Base-by-base conservation (phyloP, 2,329 filamentous ascomycete genomes). In the Phyllachora maydis region DNA sequence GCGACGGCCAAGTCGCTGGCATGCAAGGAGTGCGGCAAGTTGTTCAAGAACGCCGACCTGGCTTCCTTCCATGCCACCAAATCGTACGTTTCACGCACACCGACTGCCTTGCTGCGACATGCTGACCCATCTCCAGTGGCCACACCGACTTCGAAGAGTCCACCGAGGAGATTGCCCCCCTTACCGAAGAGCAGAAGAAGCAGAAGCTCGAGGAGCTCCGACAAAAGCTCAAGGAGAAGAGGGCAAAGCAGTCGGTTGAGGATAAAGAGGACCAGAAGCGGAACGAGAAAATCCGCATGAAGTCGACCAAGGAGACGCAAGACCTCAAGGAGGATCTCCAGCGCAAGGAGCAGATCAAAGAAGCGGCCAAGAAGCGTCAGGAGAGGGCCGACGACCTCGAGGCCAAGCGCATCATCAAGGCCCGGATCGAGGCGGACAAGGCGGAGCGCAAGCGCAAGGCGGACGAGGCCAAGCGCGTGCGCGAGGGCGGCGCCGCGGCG, bases 1-100 rank as follows among this genome's bases (percentile, higher is more conserved):
- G 67, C 73, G 38, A 56, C 65, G 26, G 77, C 82, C 26, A 65
- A 69, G 39, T 91, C 81, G 23, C 66, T 95, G 26, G 63, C 90
- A 23, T 98, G 88, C 61, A 88, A 92, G 33, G 85, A 93, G 27
- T 98, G 88, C 42, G 75, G 76, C 41, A 93, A 92, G 60, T 75
- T 70, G 43, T 90, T 98, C 50, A 65, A 78, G 35, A 79, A 68
- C 39, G 66, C 74, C 33, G 69, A 70, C 14, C 67, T 85, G 34
- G 88, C 83, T 7, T 74, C 85, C 38, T 92, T 81, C 44, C 88
- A 98, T 44, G 88, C 82, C 16, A 68, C 68, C 39, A 92, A 91
- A 53, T 85, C 79, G 53, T 73, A 44, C 31, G 63, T 47, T 18
- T 25, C 8, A n/a, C 16, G 18, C 16, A 16, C 13, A 16, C 16